A percentile compares a stretch with the other conserved stretches of the same genome.
Evolutionary conservation across 1,284 basidiomycete species (phyloP).

Genomic region (Cryptococcus wingfieldii): DNA sequence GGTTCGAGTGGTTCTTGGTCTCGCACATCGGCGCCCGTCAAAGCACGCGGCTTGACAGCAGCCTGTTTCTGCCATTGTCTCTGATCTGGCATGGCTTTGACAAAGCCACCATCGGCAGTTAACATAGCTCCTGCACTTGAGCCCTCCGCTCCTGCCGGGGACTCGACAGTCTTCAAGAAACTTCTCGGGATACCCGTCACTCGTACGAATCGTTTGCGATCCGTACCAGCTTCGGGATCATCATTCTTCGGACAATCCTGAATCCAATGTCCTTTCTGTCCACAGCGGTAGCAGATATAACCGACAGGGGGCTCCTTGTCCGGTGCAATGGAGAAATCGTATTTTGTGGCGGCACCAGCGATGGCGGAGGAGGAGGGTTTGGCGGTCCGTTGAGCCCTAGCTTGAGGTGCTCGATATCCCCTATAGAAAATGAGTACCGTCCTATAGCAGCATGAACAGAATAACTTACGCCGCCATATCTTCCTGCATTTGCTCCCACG

Average conservation of each 20-base stretch:
- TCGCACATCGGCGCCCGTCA: constrained; percentile 78
- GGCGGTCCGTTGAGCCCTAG: constrained; percentile 7
- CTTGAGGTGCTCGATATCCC: constrained; percentile 12
- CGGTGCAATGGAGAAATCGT: constrained; percentile 51
- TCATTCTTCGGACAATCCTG: constrained; percentile 98
- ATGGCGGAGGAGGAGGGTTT: constrained; percentile 20
- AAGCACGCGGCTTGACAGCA: constrained; percentile 64
- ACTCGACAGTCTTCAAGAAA: constrained; percentile 94
- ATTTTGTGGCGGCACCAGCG: constrained; percentile 53
- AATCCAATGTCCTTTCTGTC: constrained; percentile 99
- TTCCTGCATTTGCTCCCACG: constrained; percentile 48
- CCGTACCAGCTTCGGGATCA: constrained; percentile 81
- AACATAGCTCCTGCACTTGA: constrained; percentile 86
- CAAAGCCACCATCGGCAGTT: constrained; percentile 83
- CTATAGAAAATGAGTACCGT: not conserved
- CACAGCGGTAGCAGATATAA: constrained; percentile 99
- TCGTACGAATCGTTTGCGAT: constrained; percentile 90
- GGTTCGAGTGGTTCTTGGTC: constrained; percentile 71
- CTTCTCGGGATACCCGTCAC: constrained; percentile 97
- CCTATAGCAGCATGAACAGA: not conserved
- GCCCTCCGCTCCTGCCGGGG: constrained; percentile 63
- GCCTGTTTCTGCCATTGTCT: constrained; percentile 81
- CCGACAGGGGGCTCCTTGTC: constrained; percentile 63
- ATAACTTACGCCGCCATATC: constrained; percentile 43
- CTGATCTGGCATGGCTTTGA: constrained; percentile 84